Evolutionary conservation across 768 basidiomycete genomes (phyloP).

Genomic region (Inosperma sp.): DNA sequence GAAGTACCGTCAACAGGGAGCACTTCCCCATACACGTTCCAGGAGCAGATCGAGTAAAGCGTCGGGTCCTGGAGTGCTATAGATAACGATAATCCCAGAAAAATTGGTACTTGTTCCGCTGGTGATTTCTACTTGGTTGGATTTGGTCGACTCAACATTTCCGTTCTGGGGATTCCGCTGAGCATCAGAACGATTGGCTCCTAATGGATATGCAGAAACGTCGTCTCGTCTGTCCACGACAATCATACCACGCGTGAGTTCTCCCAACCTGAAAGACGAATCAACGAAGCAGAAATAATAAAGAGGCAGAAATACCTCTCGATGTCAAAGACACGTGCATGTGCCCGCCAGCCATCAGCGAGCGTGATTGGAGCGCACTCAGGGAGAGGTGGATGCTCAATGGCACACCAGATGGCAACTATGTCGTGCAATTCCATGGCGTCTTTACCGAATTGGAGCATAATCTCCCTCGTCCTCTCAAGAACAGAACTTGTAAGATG

Average conservation of each 20-base stretch:
- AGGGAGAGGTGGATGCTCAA: conserved; percentile 55
- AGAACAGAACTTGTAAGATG: conserved; percentile 82
- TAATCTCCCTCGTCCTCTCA: conserved; percentile 67
- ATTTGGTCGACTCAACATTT: background rate
- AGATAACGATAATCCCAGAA: too few relatives aligned
- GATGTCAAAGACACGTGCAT: conserved; percentile 55
- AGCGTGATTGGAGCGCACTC: conserved; percentile 24
- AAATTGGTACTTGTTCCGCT: too few relatives aligned
- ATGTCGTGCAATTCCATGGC: conserved; percentile 90
- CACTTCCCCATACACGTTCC: too few relatives aligned
- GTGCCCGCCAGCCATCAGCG: conserved; percentile 53
- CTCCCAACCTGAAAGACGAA: conserved; percentile 52
- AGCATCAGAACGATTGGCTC: conserved; percentile 58
- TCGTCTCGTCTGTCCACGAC: conserved; percentile 76
- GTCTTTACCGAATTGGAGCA: conserved; percentile 77
- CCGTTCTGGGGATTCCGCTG: conserved; percentile 33
- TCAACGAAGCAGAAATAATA: background rate
- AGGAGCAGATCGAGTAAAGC: too few relatives aligned
- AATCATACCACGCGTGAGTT: conserved; percentile 82
- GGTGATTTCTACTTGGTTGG: conserved; percentile 3
- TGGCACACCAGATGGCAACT: conserved; percentile 83
- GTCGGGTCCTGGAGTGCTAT: too few relatives aligned
- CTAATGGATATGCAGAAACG: conserved; percentile 57
- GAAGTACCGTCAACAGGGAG: too few relatives aligned
- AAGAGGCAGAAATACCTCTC: conserved; percentile 47